A percentile compares a stretch with the other conserved stretches of the same genome.
These are phyloP conservation scores for Clonostachys rosea DNA, from an alignment of 2,329 filamentous ascomycete genomes.

Conservation along the genomic window DNA sequence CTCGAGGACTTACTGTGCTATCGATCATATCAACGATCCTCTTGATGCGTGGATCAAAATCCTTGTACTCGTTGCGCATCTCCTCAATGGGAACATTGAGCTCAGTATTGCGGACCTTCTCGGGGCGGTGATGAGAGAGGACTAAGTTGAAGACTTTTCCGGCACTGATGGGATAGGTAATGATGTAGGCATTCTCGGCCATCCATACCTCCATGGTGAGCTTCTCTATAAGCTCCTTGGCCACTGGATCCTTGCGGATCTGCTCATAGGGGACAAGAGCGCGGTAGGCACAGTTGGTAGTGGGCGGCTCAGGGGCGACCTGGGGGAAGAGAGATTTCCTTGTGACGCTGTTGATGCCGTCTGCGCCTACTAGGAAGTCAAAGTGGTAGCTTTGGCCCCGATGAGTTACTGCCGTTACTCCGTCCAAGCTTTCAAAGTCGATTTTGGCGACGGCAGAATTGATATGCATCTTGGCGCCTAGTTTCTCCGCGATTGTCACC, in stretches of 20 bases:
- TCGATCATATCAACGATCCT: not conserved
- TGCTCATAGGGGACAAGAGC: slow-evolving; percentile 2
- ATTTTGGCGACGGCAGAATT: not conserved
- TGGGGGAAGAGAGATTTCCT: slow-evolving; percentile 1
- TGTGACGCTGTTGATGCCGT: slow-evolving; percentile 2
- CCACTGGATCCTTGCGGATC: slow-evolving; percentile 1
- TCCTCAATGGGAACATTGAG: not conserved
- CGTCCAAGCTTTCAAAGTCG: not conserved
- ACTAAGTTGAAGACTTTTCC: slow-evolving; percentile 2
- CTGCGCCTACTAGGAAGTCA: slow-evolving; percentile 5
- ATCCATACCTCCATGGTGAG: not conserved
- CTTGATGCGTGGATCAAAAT: not conserved
- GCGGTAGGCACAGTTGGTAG: slow-evolving; percentile 4
- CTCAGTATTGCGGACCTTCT: not conserved
- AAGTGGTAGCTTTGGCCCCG: slow-evolving; percentile 1
- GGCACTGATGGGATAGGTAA: slow-evolving; percentile 3
- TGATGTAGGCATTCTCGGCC: slow-evolving; percentile 3
- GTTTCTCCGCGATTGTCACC: slow-evolving; percentile 1
- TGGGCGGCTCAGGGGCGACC: not conserved
- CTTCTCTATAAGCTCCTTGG: slow-evolving; percentile 1
- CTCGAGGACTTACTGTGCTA: not conserved
- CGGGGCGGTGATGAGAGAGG: slow-evolving; percentile 1
- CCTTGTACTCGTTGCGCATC: not conserved
- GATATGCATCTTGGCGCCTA: slow-evolving; percentile 4
- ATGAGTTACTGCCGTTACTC: not conserved